Evolutionary conservation across 1,139 yeast species (phyloP).

Genomic region (Suhomyces taliae): DNA sequence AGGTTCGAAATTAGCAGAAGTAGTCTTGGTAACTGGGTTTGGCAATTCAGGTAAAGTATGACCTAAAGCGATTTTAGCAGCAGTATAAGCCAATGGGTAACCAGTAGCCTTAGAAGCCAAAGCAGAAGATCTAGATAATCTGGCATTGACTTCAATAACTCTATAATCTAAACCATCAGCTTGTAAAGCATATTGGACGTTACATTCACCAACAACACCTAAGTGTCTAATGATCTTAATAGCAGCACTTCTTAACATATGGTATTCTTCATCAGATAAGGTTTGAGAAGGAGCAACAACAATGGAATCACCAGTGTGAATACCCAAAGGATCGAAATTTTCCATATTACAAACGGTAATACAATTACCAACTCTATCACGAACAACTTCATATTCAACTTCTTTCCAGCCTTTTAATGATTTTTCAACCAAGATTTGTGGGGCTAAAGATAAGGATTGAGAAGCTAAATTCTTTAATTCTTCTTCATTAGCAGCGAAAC

Average conservation of each 20-base stretch:
- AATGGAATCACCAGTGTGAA: slow-evolving; percentile 98
- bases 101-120: slow-evolving; percentile 98
- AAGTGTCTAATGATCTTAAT: slow-evolving; percentile 95
- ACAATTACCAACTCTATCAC: slow-evolving; percentile 95
- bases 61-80: slow-evolving; percentile 95
- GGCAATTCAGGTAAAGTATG: slow-evolving; percentile 93
- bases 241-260: slow-evolving; percentile 97
- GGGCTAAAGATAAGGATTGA: slow-evolving; percentile 85
- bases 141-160: slow-evolving; percentile 96
- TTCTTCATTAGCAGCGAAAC: slow-evolving; percentile 81
- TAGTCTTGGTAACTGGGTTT: slow-evolving; percentile 94
- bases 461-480: slow-evolving; percentile 87
- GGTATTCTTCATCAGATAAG: slow-evolving; percentile 93
- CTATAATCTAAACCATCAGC: slow-evolving; percentile 95
- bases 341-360: slow-evolving; percentile 99
- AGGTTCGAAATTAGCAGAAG: slow-evolving; percentile 96
- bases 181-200: slow-evolving; percentile 94
- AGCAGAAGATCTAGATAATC: slow-evolving; percentile 96
- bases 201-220: slow-evolving; percentile 99
- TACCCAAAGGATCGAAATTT: slow-evolving; percentile 96
- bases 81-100: slow-evolving; percentile 96
- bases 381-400: slow-evolving; percentile 97
- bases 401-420: slow-evolving; percentile 99
- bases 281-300: slow-evolving; percentile 99
- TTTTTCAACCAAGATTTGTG: slow-evolving; percentile 94